Evolutionary conservation across 371 early-diverging fungal species (phyloP).

Genomic region (Lichtheimia ramosa): DNA sequence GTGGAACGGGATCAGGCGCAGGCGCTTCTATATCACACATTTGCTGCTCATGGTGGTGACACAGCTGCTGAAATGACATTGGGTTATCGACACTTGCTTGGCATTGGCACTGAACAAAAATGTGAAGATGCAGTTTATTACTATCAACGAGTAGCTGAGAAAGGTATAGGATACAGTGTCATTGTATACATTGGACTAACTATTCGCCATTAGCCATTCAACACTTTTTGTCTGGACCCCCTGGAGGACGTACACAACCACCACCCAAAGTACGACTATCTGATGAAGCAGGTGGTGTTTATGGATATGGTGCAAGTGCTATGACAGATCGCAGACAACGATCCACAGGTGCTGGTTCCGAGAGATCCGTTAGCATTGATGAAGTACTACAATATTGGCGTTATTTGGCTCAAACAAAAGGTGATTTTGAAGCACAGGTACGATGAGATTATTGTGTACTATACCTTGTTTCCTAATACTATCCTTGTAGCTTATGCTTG

Average conservation of each 20-base stretch:
- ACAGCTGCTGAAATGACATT: slow-evolving; percentile 80
- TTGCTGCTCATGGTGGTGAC: slow-evolving; percentile 81
- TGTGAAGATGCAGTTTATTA: slow-evolving; percentile 78
- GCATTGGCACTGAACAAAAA: slow-evolving; percentile 79
- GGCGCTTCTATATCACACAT: slow-evolving; percentile 80
- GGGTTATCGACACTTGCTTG: slow-evolving; percentile 80
- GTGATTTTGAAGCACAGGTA: slow-evolving; percentile 66
- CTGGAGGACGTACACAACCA: slow-evolving; percentile 78
- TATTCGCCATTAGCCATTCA: slow-evolving; percentile 60
- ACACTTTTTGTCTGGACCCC: slow-evolving; percentile 76
- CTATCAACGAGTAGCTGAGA: slow-evolving; percentile 81
- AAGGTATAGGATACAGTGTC: slow-evolving; percentile 41
- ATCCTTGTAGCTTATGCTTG: slow-evolving; percentile 61
- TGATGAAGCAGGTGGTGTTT: slow-evolving; percentile 81
- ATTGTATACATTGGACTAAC: not conserved
- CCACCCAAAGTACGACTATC: slow-evolving; percentile 69
- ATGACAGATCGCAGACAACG: slow-evolving; percentile 31
- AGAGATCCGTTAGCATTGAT: slow-evolving; percentile 54
- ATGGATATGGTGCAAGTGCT: slow-evolving; percentile 71
- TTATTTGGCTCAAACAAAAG: slow-evolving; percentile 68
- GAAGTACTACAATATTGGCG: slow-evolving; percentile 82
- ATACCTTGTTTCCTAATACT: not conserved
- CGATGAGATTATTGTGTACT: not conserved
- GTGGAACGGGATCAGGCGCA: slow-evolving; percentile 64
- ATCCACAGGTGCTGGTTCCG: slow-evolving; percentile 17